These are phyloP conservation scores for Pyrenophora seminiperda DNA, from an alignment of 2,329 filamentous ascomycete species.

Conservation along the genomic window DNA sequence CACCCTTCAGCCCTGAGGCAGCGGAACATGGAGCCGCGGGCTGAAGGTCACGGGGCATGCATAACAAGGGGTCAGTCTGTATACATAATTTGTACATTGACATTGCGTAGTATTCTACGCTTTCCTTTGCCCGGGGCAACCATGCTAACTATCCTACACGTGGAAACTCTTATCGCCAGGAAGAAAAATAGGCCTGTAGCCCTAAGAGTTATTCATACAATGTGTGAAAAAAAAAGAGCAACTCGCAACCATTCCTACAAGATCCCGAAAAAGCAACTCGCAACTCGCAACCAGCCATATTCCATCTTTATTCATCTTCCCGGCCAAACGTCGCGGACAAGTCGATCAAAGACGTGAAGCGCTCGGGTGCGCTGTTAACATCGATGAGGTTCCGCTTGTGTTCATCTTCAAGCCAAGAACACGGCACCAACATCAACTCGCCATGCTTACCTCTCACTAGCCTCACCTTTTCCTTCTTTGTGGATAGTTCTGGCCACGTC, in stretches of 20 bases:
- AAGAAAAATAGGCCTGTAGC: too few species aligned
- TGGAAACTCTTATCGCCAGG: too few species aligned
- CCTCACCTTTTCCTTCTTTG: constrained; percentile 25
- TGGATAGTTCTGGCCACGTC: constrained; percentile 5
- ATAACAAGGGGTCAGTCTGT: too few species aligned
- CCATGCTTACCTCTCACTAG: constrained; percentile 25
- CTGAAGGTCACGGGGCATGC: too few species aligned
- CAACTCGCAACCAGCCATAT: not conserved
- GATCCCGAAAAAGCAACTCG: too few species aligned
- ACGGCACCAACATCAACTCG: constrained; percentile 32
- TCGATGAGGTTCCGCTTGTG: constrained; percentile 13
- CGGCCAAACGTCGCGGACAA: constrained; percentile 36
- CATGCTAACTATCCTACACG: too few species aligned
- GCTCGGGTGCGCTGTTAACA: constrained; percentile 16
- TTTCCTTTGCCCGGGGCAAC: too few species aligned
- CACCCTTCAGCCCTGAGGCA: not conserved
- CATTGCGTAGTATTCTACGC: too few species aligned
- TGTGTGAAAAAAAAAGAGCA: too few species aligned
- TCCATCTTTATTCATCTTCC: constrained; percentile 23
- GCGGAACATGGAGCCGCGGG: not conserved
- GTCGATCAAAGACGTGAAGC: constrained; percentile 34
- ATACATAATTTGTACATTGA: too few species aligned
- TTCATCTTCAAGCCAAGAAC: constrained; percentile 30
- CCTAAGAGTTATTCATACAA: too few species aligned
- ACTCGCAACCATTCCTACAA: too few species aligned